Conservation (phyloP, 208 protist genomes). For the Wallacemonas sp. region DNA sequence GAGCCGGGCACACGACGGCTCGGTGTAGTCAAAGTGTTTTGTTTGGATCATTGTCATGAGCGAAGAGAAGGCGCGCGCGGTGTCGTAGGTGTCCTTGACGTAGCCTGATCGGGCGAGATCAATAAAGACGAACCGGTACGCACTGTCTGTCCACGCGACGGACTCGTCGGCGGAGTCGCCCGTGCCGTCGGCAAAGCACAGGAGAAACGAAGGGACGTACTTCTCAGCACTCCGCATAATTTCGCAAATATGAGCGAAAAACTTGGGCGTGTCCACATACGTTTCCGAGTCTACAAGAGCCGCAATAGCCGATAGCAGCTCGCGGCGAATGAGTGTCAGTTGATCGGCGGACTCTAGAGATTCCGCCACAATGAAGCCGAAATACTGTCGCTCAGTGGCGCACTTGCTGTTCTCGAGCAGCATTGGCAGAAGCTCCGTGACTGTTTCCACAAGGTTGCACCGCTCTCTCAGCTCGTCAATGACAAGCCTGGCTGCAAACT, state of each 20-base stretch:
- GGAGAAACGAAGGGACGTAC: conserved; percentile 23
- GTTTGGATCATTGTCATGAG: conserved; percentile 59
- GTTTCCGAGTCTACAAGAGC: conserved; percentile 56
- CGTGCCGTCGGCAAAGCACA: conserved; percentile 6
- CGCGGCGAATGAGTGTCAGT: conserved; percentile 34
- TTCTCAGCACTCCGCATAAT: conserved; percentile 49
- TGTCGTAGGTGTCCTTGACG: conserved; percentile 54
- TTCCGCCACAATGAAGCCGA: conserved; percentile 42
- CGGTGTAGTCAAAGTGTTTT: conserved; percentile 42
- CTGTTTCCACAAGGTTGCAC: conserved; percentile 31
- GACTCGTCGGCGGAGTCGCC: conserved; percentile 1
- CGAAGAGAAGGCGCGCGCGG: conserved; percentile 59
- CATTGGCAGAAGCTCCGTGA: conserved; percentile 40
- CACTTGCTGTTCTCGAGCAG: conserved; percentile 58
- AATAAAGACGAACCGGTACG: conserved; percentile 69
- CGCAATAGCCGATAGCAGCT: conserved; percentile 44
- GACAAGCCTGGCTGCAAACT: conserved; percentile 45
- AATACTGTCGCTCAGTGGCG: conserved; percentile 55
- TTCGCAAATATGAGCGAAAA: conserved; percentile 79
- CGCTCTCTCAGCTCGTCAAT: conserved; percentile 48
- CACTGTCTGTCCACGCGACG: conserved; percentile 46
- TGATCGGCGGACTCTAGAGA: conserved; percentile 18
- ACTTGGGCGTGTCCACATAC: conserved; percentile 78
- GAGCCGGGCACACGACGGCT: conserved; percentile 4
- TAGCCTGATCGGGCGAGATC: conserved; percentile 50